phyloP scores from a whole-genome alignment of 2,329 filamentous ascomycete species.

The Fusarium praegraminearum region DNA sequence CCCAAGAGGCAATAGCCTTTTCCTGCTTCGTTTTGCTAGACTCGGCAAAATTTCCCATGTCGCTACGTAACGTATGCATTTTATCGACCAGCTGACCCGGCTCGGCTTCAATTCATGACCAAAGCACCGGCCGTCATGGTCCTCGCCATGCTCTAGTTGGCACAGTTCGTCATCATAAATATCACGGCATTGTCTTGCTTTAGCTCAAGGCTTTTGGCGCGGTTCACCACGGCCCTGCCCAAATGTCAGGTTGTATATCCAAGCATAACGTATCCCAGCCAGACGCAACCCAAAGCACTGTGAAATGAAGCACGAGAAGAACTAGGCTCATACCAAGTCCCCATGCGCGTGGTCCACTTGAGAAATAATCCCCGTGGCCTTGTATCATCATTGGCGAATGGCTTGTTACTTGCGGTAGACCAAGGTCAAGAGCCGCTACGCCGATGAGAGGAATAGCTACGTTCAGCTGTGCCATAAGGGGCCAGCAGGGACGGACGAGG shows the following conservation, averaged over 20 bases:
- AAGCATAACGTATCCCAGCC: conserved; percentile 53
- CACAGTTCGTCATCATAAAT: neutral
- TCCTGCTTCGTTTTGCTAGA: neutral
- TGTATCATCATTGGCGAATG: conserved; percentile 20
- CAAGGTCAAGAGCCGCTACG: conserved; percentile 76
- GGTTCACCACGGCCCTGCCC: conserved; percentile 49
- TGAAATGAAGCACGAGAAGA: conserved; percentile 52
- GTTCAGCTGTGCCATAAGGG: conserved; percentile 73
- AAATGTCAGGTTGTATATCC: conserved; percentile 44
- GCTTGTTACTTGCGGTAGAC: conserved; percentile 50
- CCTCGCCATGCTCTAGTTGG: neutral
- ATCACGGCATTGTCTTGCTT: conserved; percentile 4
- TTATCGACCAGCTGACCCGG: neutral
- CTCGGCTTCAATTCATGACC: neutral
- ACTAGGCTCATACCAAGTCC: conserved; percentile 50
- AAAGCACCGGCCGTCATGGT: neutral
- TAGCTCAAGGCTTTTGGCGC: neutral
- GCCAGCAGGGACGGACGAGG: conserved; percentile 76
- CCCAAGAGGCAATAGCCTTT: neutral
- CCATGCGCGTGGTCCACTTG: conserved; percentile 40
- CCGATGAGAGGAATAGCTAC: conserved; percentile 75
- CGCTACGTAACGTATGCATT: neutral
- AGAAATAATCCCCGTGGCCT: conserved; percentile 31
- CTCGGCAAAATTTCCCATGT: neutral
- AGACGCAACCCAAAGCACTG: conserved; percentile 52